Evolutionary conservation across 176 grass and related monocot genomes (phyloP).

Genomic region (Oryza coarctata): DNA sequence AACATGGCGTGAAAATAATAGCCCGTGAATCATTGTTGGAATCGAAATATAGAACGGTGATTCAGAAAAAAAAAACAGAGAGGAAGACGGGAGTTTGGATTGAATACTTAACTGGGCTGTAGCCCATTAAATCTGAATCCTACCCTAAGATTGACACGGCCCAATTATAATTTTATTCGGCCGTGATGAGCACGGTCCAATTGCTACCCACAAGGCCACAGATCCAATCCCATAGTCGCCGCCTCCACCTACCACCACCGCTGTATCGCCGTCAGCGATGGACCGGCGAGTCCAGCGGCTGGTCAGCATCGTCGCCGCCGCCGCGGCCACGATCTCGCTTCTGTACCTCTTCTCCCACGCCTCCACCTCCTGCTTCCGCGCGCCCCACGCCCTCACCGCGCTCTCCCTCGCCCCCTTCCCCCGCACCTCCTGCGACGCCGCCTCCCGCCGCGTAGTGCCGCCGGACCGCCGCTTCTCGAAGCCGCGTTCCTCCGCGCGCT

Average conservation of each 20-base stretch:
- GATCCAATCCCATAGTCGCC: neutral
- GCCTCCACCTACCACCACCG: neutral
- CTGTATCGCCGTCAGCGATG: conserved; percentile 38
- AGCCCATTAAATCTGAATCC: too few species aligned
- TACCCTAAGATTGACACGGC: neutral
- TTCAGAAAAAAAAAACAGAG: too few species aligned
- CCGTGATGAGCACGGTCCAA: conserved; percentile 6
- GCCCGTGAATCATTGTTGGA: too few species aligned
- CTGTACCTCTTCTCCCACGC: conserved; percentile 40
- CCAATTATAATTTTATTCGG: neutral
- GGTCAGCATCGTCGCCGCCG: conserved; percentile 35
- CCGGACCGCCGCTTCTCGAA: conserved; percentile 51
- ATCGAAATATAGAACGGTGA: too few species aligned
- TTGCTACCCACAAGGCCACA: neutral
- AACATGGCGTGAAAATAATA: too few species aligned
- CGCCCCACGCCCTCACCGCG: neutral
- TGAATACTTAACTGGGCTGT: neutral
- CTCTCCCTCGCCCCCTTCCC: conserved; percentile 38
- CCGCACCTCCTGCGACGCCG: conserved; percentile 67
- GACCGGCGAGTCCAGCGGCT: conserved; percentile 53
- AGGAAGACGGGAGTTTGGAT: too few species aligned
- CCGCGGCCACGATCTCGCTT: conserved; percentile 55
- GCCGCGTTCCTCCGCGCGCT: conserved; percentile 47
- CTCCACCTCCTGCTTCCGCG: conserved; percentile 40
- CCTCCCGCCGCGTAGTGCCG: conserved; percentile 55